Conservation (phyloP, 495 filamentous ascomycete species). For the Bryoglossum gracile region DNA sequence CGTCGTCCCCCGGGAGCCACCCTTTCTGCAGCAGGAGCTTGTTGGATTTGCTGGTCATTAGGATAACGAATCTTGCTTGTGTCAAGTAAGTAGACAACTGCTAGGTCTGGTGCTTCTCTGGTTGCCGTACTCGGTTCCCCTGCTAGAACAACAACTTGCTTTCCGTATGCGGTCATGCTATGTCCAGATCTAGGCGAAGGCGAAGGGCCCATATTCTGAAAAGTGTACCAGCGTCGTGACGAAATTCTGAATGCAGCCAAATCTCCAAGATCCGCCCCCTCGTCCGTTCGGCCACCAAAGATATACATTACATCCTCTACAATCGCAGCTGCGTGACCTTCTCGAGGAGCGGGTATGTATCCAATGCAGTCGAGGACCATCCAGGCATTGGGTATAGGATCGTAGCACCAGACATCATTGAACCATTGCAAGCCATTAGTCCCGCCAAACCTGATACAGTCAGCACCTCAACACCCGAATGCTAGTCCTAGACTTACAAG, state of each 20-base stretch:
- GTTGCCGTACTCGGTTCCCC: constrained; percentile 89
- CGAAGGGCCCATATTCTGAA: constrained; percentile 98
- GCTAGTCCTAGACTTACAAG: constrained; percentile 55
- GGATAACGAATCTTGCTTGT: constrained; percentile 95
- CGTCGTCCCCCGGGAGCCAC: constrained; percentile 30
- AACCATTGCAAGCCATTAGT: constrained; percentile 95
- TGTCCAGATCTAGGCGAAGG: constrained; percentile 92
- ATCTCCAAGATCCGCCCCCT: constrained; percentile 86
- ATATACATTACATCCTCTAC: constrained; percentile 99
- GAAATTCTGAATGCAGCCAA: constrained; percentile 91
- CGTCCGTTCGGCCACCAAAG: constrained; percentile 93
- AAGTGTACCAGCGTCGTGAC: constrained; percentile 93
- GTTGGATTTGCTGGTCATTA: constrained; percentile 57
- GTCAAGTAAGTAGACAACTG: constrained; percentile 84
- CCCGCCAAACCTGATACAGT: constrained; percentile 70
- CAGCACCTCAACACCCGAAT: not conserved
- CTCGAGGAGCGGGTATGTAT: constrained; percentile 86
- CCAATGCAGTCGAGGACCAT: constrained; percentile 88
- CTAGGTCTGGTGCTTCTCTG: constrained; percentile 72
- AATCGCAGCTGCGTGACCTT: constrained; percentile 89
- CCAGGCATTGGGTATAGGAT: constrained; percentile 77
- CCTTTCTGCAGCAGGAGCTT: constrained; percentile 30
- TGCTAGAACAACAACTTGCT: constrained; percentile 84
- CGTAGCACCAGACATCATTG: constrained; percentile 97
- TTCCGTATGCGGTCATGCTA: constrained; percentile 92